These are phyloP conservation scores for Pseudoscleropodium purum DNA, from an alignment of 225 moss, liverwort and hornwort species.

Conservation along the genomic window DNA sequence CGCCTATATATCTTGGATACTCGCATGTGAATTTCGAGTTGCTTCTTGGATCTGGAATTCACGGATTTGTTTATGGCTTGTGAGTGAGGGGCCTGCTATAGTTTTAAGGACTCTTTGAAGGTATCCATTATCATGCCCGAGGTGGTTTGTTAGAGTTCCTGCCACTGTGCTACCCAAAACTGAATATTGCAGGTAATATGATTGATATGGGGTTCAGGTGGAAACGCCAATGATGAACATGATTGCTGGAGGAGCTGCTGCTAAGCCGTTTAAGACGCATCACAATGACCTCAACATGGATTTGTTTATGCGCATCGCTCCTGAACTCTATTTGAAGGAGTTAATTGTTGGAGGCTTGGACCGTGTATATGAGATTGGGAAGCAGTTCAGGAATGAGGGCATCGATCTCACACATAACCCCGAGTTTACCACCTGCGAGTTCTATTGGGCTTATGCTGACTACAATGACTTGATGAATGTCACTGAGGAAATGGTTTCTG, in stretches of 20 bases:
- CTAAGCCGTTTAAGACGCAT: conserved; percentile 89
- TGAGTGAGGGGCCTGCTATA: not conserved
- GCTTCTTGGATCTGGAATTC: not conserved
- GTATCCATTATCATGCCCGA: not conserved
- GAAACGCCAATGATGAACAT: conserved; percentile 99
- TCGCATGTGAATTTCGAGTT: not conserved
- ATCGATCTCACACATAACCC: conserved; percentile 96
- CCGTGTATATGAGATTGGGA: conserved; percentile 95
- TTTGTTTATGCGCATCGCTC: conserved; percentile 90
- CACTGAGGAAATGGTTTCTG: conserved; percentile 78
- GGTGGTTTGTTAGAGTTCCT: not conserved
- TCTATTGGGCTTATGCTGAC: conserved; percentile 96
- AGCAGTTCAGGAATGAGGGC: conserved; percentile 92
- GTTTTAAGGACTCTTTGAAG: not conserved
- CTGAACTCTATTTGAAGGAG: conserved; percentile 79
- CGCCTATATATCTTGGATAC: not conserved
- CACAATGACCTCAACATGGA: conserved; percentile 90
- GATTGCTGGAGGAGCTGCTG: conserved; percentile 93
- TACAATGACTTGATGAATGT: conserved; percentile 84
- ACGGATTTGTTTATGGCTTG: not conserved
- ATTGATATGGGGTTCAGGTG: conserved; percentile 50
- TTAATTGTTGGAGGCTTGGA: conserved; percentile 88
- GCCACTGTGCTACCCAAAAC: not conserved
- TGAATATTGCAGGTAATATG: conserved; percentile 27
- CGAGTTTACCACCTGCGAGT: conserved; percentile 94